Base-by-base conservation (phyloP, 371 early-diverging fungal species). In the Actinomortierella ambigua region DNA sequence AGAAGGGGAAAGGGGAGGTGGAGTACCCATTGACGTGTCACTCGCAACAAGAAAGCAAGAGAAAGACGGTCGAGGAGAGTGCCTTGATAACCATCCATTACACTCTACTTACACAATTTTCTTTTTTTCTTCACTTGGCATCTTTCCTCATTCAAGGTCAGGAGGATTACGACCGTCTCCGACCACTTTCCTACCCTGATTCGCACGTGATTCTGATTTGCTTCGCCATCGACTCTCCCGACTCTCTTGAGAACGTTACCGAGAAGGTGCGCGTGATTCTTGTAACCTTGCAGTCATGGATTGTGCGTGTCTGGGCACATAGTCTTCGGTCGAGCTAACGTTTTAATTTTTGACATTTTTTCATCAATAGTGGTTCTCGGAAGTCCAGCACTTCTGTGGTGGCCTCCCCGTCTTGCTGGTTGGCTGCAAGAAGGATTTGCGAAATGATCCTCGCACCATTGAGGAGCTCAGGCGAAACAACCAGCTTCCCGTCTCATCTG, bases 141-240 rank as follows among this genome's bases (percentile, higher is more conserved):
- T 54, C 55, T 65, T 53, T 44, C 57, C 61, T 17, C 28, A 11
- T 55, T 51, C 73, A 63, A 88, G 92, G 93, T 48, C 97, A 96
- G 71, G 96, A 97, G 80, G 93, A 96, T 76, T 95, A 94, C 68
- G 94, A 96, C 77, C 93, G 97, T 67, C 91, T 98, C 73, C 90
- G 98, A 50, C 97, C 98, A n/a, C 86, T 98, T 53, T 94, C 95
- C 34, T 98, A 97, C 79, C 94, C 97, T 29, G 97, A 96, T 79
- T 92, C 97, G 50, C 94, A 98, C 81, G 97, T 97, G 70, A 92
- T 98, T 66, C 83, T 98, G 59, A 96, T 98, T 73, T 96, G 97
- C 80, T 96, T 93, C 75, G 85, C 94, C 61, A 85, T 96, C 68
- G 95, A 96, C 75, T 90, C 93, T 47, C 94, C 96, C 50, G 97